Percentiles rank a stretch among this genome's conserved stretches.
phyloP scores from a whole-genome alignment of 2,329 filamentous ascomycete genomes.

The Ophiostoma sp. region DNA sequence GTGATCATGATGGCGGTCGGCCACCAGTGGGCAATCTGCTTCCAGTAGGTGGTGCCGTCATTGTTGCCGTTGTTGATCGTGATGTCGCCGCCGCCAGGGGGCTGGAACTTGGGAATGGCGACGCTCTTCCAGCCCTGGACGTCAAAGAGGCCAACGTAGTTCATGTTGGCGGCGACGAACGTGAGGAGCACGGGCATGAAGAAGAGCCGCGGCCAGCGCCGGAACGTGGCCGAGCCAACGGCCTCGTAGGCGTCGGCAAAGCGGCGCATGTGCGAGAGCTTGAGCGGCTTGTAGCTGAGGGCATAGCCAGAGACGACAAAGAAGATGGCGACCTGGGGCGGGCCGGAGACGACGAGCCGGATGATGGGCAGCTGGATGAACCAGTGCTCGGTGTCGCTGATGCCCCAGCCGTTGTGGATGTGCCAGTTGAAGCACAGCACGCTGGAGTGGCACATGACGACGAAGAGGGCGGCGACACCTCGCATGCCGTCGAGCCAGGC shows the following conservation, averaged over 20 bases:
- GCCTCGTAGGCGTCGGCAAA: constrained; percentile 24
- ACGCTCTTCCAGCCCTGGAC: constrained; percentile 20
- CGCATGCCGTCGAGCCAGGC: constrained; percentile 46
- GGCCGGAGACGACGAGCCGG: constrained; percentile 34
- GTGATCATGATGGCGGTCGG: constrained; percentile 16
- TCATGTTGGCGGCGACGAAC: constrained; percentile 19
- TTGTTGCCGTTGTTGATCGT: background rate
- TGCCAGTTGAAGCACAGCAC: constrained; percentile 32
- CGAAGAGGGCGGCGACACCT: constrained; percentile 50
- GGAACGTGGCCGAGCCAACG: constrained; percentile 25
- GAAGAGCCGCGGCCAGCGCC: constrained; percentile 27
- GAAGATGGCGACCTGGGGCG: constrained; percentile 39
- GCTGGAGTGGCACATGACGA: constrained; percentile 45
- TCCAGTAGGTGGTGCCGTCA: background rate
- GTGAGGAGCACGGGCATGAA: constrained; percentile 24
- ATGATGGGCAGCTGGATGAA: constrained; percentile 35
- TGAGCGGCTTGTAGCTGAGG: constrained; percentile 28
- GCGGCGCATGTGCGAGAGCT: constrained; percentile 23
- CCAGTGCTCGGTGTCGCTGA: constrained; percentile 20
- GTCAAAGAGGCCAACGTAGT: constrained; percentile 22
- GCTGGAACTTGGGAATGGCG: constrained; percentile 20
- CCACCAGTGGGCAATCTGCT: constrained; percentile 23
- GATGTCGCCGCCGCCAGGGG: constrained; percentile 7
- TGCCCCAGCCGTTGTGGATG: constrained; percentile 31
- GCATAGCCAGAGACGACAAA: constrained; percentile 43